phyloP scores from a whole-genome alignment of 2,329 filamentous ascomycete genomes.

The Aspergillus sp. region DNA sequence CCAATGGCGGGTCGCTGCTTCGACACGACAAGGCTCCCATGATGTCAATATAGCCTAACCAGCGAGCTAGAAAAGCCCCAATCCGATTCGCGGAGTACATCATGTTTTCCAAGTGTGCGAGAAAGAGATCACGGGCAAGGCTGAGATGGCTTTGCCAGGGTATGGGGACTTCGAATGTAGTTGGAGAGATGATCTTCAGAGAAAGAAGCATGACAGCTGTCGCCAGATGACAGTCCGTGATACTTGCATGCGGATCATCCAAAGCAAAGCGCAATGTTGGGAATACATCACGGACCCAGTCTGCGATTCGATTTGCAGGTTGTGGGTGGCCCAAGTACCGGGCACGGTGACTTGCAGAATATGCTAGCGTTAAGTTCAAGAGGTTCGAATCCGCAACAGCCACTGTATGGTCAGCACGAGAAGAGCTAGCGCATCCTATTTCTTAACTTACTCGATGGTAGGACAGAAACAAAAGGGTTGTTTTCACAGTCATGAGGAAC shows the following conservation, averaged over 20 bases:
- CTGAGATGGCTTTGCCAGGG: slow-evolving; percentile 73
- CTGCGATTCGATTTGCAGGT: slow-evolving; percentile 67
- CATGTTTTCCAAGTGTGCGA: slow-evolving; percentile 53
- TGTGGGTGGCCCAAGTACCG: slow-evolving; percentile 65
- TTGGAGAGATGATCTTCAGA: slow-evolving; percentile 73
- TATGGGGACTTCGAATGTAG: slow-evolving; percentile 70
- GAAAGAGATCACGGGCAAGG: slow-evolving; percentile 67
- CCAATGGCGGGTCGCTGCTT: slow-evolving; percentile 45
- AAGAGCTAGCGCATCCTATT: slow-evolving; percentile 3
- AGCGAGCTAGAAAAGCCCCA: slow-evolving; percentile 68
- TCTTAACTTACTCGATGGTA: slow-evolving; percentile 50
- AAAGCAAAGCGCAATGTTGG: slow-evolving; percentile 62
- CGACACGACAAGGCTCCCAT: slow-evolving; percentile 62
- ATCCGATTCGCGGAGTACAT: slow-evolving; percentile 48
- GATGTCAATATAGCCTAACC: slow-evolving; percentile 78
- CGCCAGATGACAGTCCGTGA: slow-evolving; percentile 66
- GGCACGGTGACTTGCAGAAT: slow-evolving; percentile 75
- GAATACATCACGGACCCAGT: slow-evolving; percentile 64
- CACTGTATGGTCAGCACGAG: slow-evolving; percentile 44
- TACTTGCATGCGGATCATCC: slow-evolving; percentile 51
- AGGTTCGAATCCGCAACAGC: slow-evolving; percentile 48
- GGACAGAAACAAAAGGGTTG: slow-evolving; percentile 52
- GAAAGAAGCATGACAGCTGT: slow-evolving; percentile 80
- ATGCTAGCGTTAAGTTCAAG: slow-evolving; percentile 68
- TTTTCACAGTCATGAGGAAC: slow-evolving; percentile 55